A percentile compares a stretch with the other conserved stretches of the same genome.
phyloP scores from a whole-genome alignment of 371 early-diverging fungal species.

The Synchytrium microbalum region DNA sequence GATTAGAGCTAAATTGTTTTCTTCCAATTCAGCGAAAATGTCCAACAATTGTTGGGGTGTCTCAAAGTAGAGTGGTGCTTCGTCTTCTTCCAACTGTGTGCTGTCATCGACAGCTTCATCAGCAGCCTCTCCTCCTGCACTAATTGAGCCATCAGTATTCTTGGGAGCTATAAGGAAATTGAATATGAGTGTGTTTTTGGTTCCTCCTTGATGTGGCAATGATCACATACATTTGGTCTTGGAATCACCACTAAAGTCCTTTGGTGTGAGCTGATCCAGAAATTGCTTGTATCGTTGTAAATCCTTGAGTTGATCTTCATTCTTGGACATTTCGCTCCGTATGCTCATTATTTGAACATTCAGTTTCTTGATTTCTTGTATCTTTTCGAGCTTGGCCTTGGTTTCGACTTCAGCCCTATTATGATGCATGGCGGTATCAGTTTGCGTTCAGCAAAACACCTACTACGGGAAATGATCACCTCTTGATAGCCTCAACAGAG shows the following conservation, averaged over 20 bases:
- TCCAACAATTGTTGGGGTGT: conserved; percentile 40
- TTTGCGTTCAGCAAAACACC: background rate
- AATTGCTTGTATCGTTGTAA: conserved; percentile 41
- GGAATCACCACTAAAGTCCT: conserved; percentile 22
- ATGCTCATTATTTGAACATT: conserved; percentile 42
- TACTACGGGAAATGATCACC: conserved; percentile 11
- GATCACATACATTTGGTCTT: background rate
- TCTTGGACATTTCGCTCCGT: conserved; percentile 43
- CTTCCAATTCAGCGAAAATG: conserved; percentile 45
- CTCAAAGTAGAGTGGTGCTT: conserved; percentile 33
- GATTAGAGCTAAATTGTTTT: conserved; percentile 43
- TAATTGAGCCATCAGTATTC: conserved; percentile 4
- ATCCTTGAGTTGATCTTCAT: conserved; percentile 46
- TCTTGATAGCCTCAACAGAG: conserved; percentile 47
- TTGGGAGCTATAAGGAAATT: background rate
- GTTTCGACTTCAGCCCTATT: conserved; percentile 44
- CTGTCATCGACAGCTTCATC: conserved; percentile 17
- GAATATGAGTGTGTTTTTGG: conserved; percentile 5
- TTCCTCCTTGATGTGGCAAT: background rate
- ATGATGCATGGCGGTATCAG: background rate
- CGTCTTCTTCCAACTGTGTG: conserved; percentile 31
- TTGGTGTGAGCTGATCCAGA: conserved; percentile 40
- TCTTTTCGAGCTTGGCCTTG: conserved; percentile 44
- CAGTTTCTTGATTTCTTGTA: conserved; percentile 44
- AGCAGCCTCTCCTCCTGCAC: conserved; percentile 14